Base-by-base conservation (phyloP, 441 rosid genomes). In the Dalechampia spathulata region DNA sequence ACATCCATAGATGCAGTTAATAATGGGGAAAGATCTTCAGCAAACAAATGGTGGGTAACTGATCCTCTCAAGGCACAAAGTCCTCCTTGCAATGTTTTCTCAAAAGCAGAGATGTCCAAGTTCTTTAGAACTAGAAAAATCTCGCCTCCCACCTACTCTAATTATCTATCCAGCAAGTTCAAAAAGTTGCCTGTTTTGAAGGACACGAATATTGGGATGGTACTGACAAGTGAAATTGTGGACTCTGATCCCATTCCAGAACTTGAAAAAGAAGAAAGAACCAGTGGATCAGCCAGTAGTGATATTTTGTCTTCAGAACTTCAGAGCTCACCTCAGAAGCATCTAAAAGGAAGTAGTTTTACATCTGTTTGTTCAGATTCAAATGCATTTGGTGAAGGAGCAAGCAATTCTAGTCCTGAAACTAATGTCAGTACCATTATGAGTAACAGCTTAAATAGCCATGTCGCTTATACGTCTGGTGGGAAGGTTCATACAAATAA, bases 61-160 rank as follows among this genome's bases (percentile, higher is more conserved):
- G 76, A 93, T 64, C 99, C 99, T 70, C 77, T 89, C 42, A 78
- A 65, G 70, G 82, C 96, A 72, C 99, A 93, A 75, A 44, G 77
- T 69, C 99, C 99, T 68, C 90, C 90, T 50, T 58, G 71, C 42
- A 72, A 89, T 70, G 70, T 89, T 48, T 87, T 93, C 80, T 93
- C 96, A 46, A 87, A 78, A 72, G 74, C 74, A 62, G 99, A 79
- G 68, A 93, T 93, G 96, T 82, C 95, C 25, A 67, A 60, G 37
- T 93, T 87, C 70, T 68, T 92, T 49, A 77, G 48, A 65, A 74
- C 70, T 61, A 83, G 70, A 76, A 75, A 69, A 55, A 57, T 82
- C 54, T 76, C 79, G 55, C 92, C 86, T 65, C 71, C 82, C 32
- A 64, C 62, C 13, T 82, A 81, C 77, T 74, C 75, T 59, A 65